Percentiles rank a stretch among this genome's conserved stretches.
Conservation (phyloP, 2,329 filamentous ascomycete genomes). For the Paraphaeosphaeria minitans region DNA sequence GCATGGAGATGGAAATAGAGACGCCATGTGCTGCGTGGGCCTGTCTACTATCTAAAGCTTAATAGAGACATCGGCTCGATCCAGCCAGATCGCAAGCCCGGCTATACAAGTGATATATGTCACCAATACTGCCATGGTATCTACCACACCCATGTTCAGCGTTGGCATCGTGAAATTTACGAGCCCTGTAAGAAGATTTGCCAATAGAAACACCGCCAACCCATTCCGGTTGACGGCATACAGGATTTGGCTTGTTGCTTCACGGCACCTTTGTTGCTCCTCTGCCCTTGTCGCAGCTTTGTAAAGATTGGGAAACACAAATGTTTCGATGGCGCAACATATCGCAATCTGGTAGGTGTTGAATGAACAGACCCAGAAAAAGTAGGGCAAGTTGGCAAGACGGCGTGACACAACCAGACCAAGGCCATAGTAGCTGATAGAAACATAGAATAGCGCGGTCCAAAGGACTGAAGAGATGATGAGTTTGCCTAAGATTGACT, state of each 20-base stretch:
- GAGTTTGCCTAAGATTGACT: conserved; percentile 67
- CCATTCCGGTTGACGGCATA: conserved; percentile 88
- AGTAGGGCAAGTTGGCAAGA: conserved; percentile 89
- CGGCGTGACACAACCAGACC: conserved; percentile 77
- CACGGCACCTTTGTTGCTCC: conserved; percentile 67
- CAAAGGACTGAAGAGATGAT: conserved; percentile 69
- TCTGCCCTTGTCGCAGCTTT: conserved; percentile 58
- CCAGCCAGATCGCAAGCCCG: conserved; percentile 68
- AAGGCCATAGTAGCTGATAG: conserved; percentile 72
- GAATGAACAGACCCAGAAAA: conserved; percentile 91
- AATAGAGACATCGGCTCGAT: conserved; percentile 69
- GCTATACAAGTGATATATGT: conserved; percentile 73
- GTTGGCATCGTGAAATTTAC: conserved; percentile 89
- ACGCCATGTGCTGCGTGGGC: too few relatives aligned
- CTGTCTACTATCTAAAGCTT: conserved; percentile 60
- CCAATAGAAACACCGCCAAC: conserved; percentile 79
- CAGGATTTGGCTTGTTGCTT: conserved; percentile 80
- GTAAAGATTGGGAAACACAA: conserved; percentile 77
- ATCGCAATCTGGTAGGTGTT: conserved; percentile 82
- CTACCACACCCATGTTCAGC: conserved; percentile 67
- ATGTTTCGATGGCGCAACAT: conserved; percentile 77
- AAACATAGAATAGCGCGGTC: conserved; percentile 70
- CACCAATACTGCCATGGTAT: conserved; percentile 75
- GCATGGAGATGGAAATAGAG: too few relatives aligned
- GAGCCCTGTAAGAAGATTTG: conserved; percentile 86